Percentiles rank a stretch among this genome's conserved stretches.
phyloP scores from a whole-genome alignment of 371 early-diverging fungal species.

The Mucor piriformis region DNA sequence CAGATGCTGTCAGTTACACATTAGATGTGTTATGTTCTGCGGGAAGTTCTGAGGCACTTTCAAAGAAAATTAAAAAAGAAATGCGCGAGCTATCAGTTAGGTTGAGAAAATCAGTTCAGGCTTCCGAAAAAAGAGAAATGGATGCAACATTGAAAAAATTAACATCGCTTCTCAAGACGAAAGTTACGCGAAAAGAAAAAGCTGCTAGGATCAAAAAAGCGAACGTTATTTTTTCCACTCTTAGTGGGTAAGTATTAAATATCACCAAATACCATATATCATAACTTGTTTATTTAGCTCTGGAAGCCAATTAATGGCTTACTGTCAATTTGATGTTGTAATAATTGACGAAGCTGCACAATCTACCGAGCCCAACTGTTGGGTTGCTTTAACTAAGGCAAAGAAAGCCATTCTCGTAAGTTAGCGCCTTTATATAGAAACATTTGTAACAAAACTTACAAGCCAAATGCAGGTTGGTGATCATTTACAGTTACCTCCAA shows the following conservation, averaged over 20 bases:
- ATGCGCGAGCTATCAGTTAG: neutral
- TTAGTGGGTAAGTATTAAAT: conserved; percentile 48
- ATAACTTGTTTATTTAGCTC: conserved; percentile 34
- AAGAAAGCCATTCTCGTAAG: conserved; percentile 72
- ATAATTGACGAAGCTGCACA: conserved; percentile 95
- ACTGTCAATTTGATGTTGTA: conserved; percentile 80
- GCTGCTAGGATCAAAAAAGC: conserved; percentile 51
- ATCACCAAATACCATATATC: neutral
- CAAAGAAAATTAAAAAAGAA: neutral
- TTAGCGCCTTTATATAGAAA: neutral
- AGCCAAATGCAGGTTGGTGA: neutral
- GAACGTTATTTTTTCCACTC: conserved; percentile 60
- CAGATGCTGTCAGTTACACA: conserved; percentile 59
- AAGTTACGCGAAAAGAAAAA: conserved; percentile 73
- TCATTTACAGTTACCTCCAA: neutral
- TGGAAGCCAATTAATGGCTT: conserved; percentile 51
- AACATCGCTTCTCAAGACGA: conserved; percentile 41
- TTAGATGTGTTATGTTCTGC: neutral
- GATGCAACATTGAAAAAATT: neutral
- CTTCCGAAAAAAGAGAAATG: neutral
- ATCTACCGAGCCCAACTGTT: conserved; percentile 85
- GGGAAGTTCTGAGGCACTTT: neutral
- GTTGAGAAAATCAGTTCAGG: too few relatives aligned
- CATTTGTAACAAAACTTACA: neutral
- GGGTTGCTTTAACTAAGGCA: conserved; percentile 83